These are phyloP conservation scores for Primulina huaijiensis DNA, from an alignment of 257 asterid species.

Conservation along the genomic window DNA sequence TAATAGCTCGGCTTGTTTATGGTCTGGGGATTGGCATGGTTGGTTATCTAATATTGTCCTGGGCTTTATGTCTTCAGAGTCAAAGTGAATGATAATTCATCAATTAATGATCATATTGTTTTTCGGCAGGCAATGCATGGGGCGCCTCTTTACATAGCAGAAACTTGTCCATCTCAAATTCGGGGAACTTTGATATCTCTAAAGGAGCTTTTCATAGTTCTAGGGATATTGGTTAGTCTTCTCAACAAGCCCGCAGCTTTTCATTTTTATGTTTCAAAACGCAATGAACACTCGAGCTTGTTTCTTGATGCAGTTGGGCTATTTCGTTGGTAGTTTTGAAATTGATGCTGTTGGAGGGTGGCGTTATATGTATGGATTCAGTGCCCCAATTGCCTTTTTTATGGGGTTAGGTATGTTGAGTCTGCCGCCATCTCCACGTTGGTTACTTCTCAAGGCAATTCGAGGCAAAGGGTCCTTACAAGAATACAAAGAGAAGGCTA, in stretches of 20 bases:
- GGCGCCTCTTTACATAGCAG: constrained; percentile 97
- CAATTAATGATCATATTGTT: constrained; percentile 25
- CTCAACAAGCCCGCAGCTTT: constrained; percentile 12
- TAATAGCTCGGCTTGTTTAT: constrained; percentile 69
- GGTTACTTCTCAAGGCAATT: constrained; percentile 92
- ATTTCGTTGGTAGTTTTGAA: constrained; percentile 71
- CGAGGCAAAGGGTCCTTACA: constrained; percentile 82
- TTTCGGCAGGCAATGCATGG: constrained; percentile 92
- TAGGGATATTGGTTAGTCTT: constrained; percentile 75
- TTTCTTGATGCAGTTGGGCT: constrained; percentile 68
- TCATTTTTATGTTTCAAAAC: constrained; percentile 12
- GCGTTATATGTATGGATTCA: constrained; percentile 89
- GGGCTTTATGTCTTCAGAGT: constrained; percentile 13
- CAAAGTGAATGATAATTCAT: constrained; percentile 4
- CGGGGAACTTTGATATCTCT: constrained; percentile 95
- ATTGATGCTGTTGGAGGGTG: constrained; percentile 88
- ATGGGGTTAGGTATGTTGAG: constrained; percentile 93
- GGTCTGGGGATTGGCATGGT: constrained; percentile 99
- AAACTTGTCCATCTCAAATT: constrained; percentile 92
- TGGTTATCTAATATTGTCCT: constrained; percentile 25
- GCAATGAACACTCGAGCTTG: constrained; percentile 22
- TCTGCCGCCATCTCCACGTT: constrained; percentile 97
- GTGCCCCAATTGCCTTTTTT: constrained; percentile 77
- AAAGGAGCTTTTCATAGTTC: constrained; percentile 93
- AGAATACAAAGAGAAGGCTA: constrained; percentile 84